These are phyloP conservation scores for Tremellales sp. DNA, from an alignment of 1,284 basidiomycete genomes.

Conservation along the genomic window DNA sequence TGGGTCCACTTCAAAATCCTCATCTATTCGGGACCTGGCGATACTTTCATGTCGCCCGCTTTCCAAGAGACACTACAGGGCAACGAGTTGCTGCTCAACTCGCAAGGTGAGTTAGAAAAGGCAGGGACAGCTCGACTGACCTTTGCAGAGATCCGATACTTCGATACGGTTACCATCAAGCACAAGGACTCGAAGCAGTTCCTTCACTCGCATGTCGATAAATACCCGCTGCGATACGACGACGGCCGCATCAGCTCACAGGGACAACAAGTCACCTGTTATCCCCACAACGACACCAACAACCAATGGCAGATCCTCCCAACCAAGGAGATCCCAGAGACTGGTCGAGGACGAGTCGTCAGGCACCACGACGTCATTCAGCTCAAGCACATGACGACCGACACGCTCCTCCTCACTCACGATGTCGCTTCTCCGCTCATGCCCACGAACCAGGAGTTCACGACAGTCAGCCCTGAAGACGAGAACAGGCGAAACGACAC, in stretches of 20 bases:
- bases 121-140: background rate
- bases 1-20: slow-evolving; percentile 92
- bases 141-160: slow-evolving; percentile 80
- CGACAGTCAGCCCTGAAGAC: slow-evolving; percentile 71
- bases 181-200: slow-evolving; percentile 92
- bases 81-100: slow-evolving; percentile 84
- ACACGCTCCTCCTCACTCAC: slow-evolving; percentile 82
- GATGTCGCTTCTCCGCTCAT: slow-evolving; percentile 96
- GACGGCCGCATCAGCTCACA: slow-evolving; percentile 94
- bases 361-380: slow-evolving; percentile 85
- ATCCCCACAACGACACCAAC: slow-evolving; percentile 67
- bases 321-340: slow-evolving; percentile 83
- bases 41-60: slow-evolving; percentile 93
- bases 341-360: slow-evolving; percentile 81
- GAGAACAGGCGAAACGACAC: slow-evolving; percentile 74
- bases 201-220: slow-evolving; percentile 86
- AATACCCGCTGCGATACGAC: slow-evolving; percentile 89
- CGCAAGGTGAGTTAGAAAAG: slow-evolving; percentile 63
- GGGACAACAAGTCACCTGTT: slow-evolving; percentile 98
- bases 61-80: slow-evolving; percentile 95
- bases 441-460: slow-evolving; percentile 98
- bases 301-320: slow-evolving; percentile 96
- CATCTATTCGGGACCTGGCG: slow-evolving; percentile 85
- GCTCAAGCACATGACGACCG: slow-evolving; percentile 80
- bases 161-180: slow-evolving; percentile 77